phyloP scores from a whole-genome alignment of 148 eudicot genomes.

The Polygonum maritimum region DNA sequence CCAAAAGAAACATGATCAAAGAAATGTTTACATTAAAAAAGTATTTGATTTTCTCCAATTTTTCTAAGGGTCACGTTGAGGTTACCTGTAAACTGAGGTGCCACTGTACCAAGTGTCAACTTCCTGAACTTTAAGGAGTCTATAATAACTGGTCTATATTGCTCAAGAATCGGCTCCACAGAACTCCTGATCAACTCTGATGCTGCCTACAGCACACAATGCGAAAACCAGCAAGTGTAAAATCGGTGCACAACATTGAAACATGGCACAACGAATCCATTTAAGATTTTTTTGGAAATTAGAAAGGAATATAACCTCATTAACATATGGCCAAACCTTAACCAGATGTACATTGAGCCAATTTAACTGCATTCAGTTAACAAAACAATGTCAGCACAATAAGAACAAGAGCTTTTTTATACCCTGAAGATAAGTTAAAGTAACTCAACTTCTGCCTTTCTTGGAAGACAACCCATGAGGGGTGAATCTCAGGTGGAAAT shows the following conservation, averaged over 20 bases:
- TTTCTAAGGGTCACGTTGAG: slow-evolving; percentile 1
- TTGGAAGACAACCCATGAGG: slow-evolving; percentile 74
- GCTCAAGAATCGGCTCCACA: slow-evolving; percentile 81
- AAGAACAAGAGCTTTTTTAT: neutral
- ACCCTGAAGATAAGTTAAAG: slow-evolving; percentile 24
- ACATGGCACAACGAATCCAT: neutral
- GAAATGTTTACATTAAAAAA: neutral
- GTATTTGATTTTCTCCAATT: neutral
- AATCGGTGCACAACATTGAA: neutral
- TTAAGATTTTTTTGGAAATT: neutral
- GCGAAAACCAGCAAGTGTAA: neutral
- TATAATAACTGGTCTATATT: slow-evolving; percentile 63
- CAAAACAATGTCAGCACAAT: neutral
- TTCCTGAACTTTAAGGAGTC: slow-evolving; percentile 61
- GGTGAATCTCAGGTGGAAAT: slow-evolving; percentile 50
- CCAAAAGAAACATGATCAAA: neutral
- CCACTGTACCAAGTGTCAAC: slow-evolving; percentile 86
- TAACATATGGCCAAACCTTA: slow-evolving; percentile 81
- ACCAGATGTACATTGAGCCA: slow-evolving; percentile 78
- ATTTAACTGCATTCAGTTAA: slow-evolving; percentile 41
- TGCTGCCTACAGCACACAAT: slow-evolving; percentile 51
- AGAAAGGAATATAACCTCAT: slow-evolving; percentile 39
- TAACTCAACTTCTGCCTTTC: slow-evolving; percentile 60
- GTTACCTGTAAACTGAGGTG: slow-evolving; percentile 83
- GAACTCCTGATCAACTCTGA: slow-evolving; percentile 63